phyloP scores from a whole-genome alignment of 2,329 filamentous ascomycete genomes.

The Beauveria varroae region DNA sequence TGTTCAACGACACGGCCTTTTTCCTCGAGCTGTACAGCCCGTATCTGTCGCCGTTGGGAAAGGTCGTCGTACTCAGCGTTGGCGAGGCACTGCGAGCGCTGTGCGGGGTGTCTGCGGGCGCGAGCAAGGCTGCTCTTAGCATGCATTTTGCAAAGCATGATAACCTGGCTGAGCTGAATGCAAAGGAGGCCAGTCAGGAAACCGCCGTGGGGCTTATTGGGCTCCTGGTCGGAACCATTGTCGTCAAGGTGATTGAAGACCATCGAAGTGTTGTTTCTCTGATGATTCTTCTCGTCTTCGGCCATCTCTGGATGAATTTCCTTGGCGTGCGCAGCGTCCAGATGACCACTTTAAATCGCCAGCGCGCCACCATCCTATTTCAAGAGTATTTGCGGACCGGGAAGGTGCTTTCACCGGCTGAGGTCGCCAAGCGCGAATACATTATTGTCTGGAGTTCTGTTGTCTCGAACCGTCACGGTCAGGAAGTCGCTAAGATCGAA shows the following conservation, averaged over 20 bases:
- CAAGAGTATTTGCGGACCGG: conserved; percentile 44
- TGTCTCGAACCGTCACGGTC: conserved; percentile 21
- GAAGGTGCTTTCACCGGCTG: conserved; percentile 51
- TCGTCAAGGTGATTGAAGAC: conserved; percentile 69
- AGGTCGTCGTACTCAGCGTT: conserved; percentile 41
- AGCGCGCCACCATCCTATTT: conserved; percentile 75
- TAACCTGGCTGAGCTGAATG: conserved; percentile 89
- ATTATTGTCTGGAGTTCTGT: conserved; percentile 44
- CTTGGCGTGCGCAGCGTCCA: conserved; percentile 75
- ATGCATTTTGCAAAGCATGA: conserved; percentile 84
- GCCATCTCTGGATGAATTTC: conserved; percentile 82
- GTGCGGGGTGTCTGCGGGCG: conserved; percentile 85
- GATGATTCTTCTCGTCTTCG: conserved; percentile 62
- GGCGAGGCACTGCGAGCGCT: conserved; percentile 50
- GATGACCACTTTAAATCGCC: conserved; percentile 78
- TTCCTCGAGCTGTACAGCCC: conserved; percentile 80
- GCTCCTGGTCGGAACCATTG: conserved; percentile 74
- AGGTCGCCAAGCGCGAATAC: conserved; percentile 58
- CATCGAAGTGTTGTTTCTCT: conserved; percentile 65
- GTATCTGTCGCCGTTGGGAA: conserved; percentile 50
- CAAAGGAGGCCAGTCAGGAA: conserved; percentile 91
- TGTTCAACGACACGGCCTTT: conserved; percentile 83
- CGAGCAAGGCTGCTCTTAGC: conserved; percentile 83
- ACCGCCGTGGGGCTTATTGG: conserved; percentile 85
- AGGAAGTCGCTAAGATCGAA: conserved; percentile 29